These are phyloP conservation scores for Aspergillus panamensis DNA, from an alignment of 495 filamentous ascomycete species.

Conservation along the genomic window DNA sequence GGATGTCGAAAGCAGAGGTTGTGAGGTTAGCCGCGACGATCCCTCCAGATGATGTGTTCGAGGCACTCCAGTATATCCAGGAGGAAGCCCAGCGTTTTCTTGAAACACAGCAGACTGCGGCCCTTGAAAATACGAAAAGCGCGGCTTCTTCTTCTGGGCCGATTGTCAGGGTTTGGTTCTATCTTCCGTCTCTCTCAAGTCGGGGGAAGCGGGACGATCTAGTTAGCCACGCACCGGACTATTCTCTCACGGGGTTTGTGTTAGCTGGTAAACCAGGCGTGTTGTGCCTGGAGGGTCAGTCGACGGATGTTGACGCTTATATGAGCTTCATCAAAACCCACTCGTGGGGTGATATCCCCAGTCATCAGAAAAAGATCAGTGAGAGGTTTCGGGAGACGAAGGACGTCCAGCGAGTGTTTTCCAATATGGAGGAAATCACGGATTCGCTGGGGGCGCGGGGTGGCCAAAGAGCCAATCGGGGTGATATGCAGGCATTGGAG, in stretches of 20 bases:
- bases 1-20: slow-evolving; percentile 43
- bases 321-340: slow-evolving; percentile 45
- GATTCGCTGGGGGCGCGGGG: slow-evolving; percentile 37
- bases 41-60: slow-evolving; percentile 31
- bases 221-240: slow-evolving; percentile 36
- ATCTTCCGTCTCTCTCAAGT: slow-evolving; percentile 41
- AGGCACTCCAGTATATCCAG: slow-evolving; percentile 36
- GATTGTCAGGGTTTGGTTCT: slow-evolving; percentile 41
- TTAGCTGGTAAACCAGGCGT: slow-evolving; percentile 41
- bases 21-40: slow-evolving; percentile 27
- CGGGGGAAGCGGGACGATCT: slow-evolving; percentile 38
- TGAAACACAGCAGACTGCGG: slow-evolving; percentile 21
- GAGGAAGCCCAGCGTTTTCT: slow-evolving; percentile 25
- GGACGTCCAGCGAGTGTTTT: slow-evolving; percentile 30
- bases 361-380: slow-evolving; percentile 43
- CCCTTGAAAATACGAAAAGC: not conserved
- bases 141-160: slow-evolving; percentile 6
- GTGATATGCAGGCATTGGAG: slow-evolving; percentile 47
- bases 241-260: slow-evolving; percentile 38
- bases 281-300: slow-evolving; percentile 37
- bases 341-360: slow-evolving; percentile 45
- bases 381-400: slow-evolving; percentile 38
- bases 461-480: slow-evolving; percentile 40
- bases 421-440: slow-evolving; percentile 41
- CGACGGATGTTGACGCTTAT: slow-evolving; percentile 35